Evolutionary conservation across 257 asterid species (phyloP), one percentile per base, ranked within the genome.

Genomic region (Nicotiana knightiana): DNA sequence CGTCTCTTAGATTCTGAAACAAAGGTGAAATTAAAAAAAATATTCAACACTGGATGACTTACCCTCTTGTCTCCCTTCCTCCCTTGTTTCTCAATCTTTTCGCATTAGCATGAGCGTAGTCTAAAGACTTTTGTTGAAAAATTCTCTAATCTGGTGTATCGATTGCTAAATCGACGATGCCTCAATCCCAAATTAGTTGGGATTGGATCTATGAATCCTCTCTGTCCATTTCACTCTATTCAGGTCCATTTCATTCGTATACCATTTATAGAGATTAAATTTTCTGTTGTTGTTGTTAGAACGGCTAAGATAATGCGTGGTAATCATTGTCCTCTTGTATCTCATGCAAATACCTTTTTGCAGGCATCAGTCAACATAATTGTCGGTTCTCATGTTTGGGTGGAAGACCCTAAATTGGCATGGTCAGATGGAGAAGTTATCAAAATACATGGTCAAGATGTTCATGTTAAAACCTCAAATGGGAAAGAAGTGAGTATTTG

Each of bases 381-480:
- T 53, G 97, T 90, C 82, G 98, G 98, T 84, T 92, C 98, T 83
- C 98, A 94, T 87, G 99, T 93, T 77, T 96, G 98, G 99, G 91
- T 90, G 81, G 99, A 96, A 91, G 99, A 96, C 88, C 91, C 96
- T 26, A 85, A 66, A 85, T 89, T 93, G 92, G 99, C 98, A 82
- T 96, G 99, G 99, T 81, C 90, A 70, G 97, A 96, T 88, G 99
- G 99, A 83, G 94, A 92, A 90, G 97, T 96, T 26, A 86, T 85
- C 83, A 89, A 87, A 81, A 90, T 96, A 86, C 88, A 86, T 55
- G 97, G 98, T 87, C 96, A 90, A 89, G 90, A 93, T 90, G 94
- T 94, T 90, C 98, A 93, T 80, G 94, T 96, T 84, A 88, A 87
- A 81, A 90, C 94, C 61, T 87, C 97, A 61, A 90, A 89, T 84